Conservation (phyloP, 2,329 filamentous ascomycete species). For the Calonectria crousiana region DNA sequence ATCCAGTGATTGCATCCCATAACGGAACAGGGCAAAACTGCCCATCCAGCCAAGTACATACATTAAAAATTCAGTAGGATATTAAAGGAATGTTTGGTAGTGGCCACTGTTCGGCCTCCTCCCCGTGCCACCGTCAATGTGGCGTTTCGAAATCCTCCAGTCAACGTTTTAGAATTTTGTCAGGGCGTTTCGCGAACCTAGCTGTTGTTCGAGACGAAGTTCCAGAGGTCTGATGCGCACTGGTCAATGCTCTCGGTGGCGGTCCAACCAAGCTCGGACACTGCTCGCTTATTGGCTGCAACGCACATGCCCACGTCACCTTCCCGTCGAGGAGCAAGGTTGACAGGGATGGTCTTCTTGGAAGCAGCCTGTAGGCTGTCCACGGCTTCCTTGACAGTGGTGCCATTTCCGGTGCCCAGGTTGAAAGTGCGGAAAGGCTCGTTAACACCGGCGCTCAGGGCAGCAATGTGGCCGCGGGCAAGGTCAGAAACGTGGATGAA, state of each 20-base stretch:
- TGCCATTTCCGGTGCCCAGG: slow-evolving; percentile 59
- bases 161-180: slow-evolving; percentile 5
- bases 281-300: slow-evolving; percentile 55
- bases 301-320: slow-evolving; percentile 60
- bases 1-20: neutral
- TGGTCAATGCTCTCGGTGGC: slow-evolving; percentile 30
- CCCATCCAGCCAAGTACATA: neutral
- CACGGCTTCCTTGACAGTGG: slow-evolving; percentile 59
- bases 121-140: neutral
- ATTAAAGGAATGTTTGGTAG: neutral
- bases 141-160: neutral
- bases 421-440: slow-evolving; percentile 58
- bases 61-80: slow-evolving; percentile 5
- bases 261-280: slow-evolving; percentile 56
- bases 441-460: slow-evolving; percentile 54
- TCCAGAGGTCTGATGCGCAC: slow-evolving; percentile 31
- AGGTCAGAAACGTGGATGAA: slow-evolving; percentile 77
- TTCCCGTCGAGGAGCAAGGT: slow-evolving; percentile 50
- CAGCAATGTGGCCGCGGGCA: slow-evolving; percentile 73
- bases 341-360: slow-evolving; percentile 50
- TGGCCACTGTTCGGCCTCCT: neutral
- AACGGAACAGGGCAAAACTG: neutral
- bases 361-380: slow-evolving; percentile 53
- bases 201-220: slow-evolving; percentile 24
- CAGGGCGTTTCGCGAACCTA: neutral